Evolutionary conservation across 306 rosid species (phyloP).

Genomic region (Acacia confusa): DNA sequence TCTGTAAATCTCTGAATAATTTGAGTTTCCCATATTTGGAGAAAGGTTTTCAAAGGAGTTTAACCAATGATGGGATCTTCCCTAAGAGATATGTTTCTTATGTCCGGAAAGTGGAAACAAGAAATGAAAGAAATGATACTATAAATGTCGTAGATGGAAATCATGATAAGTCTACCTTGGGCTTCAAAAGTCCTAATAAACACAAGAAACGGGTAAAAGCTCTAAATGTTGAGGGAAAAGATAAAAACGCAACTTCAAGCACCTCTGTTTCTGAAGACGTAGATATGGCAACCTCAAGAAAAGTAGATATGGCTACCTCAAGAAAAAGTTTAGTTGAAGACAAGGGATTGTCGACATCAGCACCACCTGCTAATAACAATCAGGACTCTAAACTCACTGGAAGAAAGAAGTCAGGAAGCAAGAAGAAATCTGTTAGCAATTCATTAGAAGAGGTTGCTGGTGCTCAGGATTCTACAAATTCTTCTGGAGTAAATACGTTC

Average conservation of each 20-base stretch:
- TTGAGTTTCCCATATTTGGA: constrained; percentile 29
- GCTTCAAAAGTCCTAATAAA: constrained; percentile 15
- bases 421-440: constrained; percentile 43
- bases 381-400: constrained; percentile 37
- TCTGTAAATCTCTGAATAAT: constrained; percentile 25
- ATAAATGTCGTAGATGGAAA: constrained; percentile 17
- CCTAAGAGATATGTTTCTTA: constrained; percentile 53
- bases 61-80: constrained; percentile 34
- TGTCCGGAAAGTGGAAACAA: constrained; percentile 23
- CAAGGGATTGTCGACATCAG: constrained; percentile 25
- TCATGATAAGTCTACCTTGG: constrained; percentile 13
- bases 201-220: constrained; percentile 44
- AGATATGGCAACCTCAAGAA: constrained; percentile 26
- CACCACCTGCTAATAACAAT: constrained; percentile 22
- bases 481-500: constrained; percentile 43
- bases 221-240: constrained; percentile 35
- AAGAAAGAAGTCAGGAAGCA: constrained; percentile 41
- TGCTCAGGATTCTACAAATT: constrained; percentile 34
- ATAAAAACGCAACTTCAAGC: constrained; percentile 21
- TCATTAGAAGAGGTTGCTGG: constrained; percentile 33
- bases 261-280: constrained; percentile 36
- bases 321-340: constrained; percentile 28
- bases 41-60: constrained; percentile 27
- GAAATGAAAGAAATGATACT: constrained; percentile 29
- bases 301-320: constrained; percentile 29